A percentile compares a stretch with the other conserved stretches of the same genome.
Evolutionary conservation across 176 grass and related monocot species (phyloP).

Genomic region (Zoysia japonica): DNA sequence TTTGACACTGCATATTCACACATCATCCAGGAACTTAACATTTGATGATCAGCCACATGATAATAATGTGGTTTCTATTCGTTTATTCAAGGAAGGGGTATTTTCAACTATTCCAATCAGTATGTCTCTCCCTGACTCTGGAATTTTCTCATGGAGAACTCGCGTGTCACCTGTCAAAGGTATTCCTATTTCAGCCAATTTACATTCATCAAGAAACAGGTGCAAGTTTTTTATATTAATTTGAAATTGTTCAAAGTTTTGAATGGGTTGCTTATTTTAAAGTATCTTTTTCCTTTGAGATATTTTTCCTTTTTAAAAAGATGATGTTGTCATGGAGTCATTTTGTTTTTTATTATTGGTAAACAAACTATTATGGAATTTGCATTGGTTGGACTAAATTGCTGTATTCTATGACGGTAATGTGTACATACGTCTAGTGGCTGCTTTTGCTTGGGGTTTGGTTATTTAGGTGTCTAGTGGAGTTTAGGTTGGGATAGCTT

Average conservation of each 20-base stretch:
- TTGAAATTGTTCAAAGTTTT: slow-evolving; percentile 10
- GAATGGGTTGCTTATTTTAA: slow-evolving; percentile 8
- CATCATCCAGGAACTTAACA: slow-evolving; percentile 51
- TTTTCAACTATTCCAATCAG: slow-evolving; percentile 78
- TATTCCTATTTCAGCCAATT: slow-evolving; percentile 40
- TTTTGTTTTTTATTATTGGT: not conserved
- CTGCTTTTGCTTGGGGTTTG: not conserved
- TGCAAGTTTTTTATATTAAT: not conserved
- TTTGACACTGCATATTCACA: slow-evolving; percentile 33
- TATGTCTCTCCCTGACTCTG: slow-evolving; percentile 53
- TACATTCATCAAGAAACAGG: slow-evolving; percentile 9
- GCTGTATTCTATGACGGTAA: not conserved
- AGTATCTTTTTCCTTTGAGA: slow-evolving; percentile 8
- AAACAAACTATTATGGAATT: not conserved
- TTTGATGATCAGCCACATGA: slow-evolving; percentile 50
- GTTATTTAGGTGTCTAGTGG: not conserved
- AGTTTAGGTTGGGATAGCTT: not conserved
- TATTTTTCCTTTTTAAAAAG: slow-evolving; percentile 14
- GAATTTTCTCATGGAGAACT: slow-evolving; percentile 73
- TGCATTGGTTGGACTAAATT: not conserved
- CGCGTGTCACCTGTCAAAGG: slow-evolving; percentile 63
- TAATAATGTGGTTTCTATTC: slow-evolving; percentile 55
- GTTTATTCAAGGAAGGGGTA: slow-evolving; percentile 68
- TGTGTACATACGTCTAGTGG: not conserved
- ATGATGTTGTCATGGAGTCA: not conserved